Conservation (phyloP, 257 asterid genomes). For the Gynochthodes officinalis region DNA sequence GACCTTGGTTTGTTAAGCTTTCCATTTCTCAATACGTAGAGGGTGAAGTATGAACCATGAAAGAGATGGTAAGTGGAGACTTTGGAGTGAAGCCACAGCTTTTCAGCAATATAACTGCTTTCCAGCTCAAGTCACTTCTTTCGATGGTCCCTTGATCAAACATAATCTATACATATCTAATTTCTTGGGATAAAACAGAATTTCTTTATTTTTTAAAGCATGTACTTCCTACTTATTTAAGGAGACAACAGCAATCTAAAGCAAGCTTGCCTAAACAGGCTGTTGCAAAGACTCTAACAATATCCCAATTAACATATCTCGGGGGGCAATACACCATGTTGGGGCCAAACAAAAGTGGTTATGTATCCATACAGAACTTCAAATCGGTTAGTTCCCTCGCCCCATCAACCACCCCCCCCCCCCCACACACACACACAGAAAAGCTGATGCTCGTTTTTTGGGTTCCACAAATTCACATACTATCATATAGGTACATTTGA, state of each 20-base stretch:
- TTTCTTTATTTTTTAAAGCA: neutral
- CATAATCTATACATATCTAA: neutral
- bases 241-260: neutral
- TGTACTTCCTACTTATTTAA: neutral
- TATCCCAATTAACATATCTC: constrained; percentile 77
- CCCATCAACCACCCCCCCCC: constrained; percentile 11
- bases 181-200: neutral
- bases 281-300: constrained; percentile 77
- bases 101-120: neutral
- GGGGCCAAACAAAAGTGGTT: constrained; percentile 85
- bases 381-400: constrained; percentile 46
- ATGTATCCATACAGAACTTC: constrained; percentile 64
- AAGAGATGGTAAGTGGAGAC: neutral
- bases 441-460: neutral
- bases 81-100: neutral
- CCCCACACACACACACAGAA: neutral
- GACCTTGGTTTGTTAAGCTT: neutral
- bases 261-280: constrained; percentile 46
- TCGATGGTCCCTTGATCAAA: neutral
- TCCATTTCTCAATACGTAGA: neutral
- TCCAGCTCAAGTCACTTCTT: neutral
- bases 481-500: neutral
- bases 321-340: constrained; percentile 80
- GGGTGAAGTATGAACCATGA: constrained; percentile 2
- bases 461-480: neutral